Percentiles rank a stretch among this genome's conserved stretches.
Conservation (phyloP, 176 grass and related monocot species). For the Pontederia paniculata region DNA sequence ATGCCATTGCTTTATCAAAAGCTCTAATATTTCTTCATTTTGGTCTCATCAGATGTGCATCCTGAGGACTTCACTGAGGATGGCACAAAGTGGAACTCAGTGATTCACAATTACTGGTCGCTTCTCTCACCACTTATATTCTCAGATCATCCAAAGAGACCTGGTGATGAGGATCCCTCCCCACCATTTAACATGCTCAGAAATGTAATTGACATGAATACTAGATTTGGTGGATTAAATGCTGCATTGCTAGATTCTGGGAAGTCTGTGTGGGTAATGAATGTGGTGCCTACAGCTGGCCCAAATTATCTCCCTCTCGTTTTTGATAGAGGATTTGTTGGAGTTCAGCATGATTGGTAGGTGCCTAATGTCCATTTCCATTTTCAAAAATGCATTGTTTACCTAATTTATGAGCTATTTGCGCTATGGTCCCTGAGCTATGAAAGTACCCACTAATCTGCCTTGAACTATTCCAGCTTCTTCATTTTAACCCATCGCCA, state of each 20-base stretch:
- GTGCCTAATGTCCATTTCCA: not conserved
- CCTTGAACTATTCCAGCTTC: too few species aligned
- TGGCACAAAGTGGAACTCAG: slow-evolving; percentile 60
- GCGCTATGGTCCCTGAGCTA: too few species aligned
- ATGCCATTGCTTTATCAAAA: slow-evolving; percentile 15
- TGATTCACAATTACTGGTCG: slow-evolving; percentile 89
- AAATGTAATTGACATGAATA: slow-evolving; percentile 98
- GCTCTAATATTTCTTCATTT: slow-evolving; percentile 15
- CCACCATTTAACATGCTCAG: slow-evolving; percentile 99
- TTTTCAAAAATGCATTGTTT: too few species aligned
- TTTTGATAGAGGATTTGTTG: slow-evolving; percentile 88
- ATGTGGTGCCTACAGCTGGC: slow-evolving; percentile 72
- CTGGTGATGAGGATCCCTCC: slow-evolving; percentile 87
- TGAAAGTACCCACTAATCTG: too few species aligned
- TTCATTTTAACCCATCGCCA: too few species aligned
- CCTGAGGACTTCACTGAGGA: slow-evolving; percentile 68
- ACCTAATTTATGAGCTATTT: too few species aligned
- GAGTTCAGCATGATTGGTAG: slow-evolving; percentile 97
- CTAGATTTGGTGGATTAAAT: slow-evolving; percentile 91
- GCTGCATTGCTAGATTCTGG: slow-evolving; percentile 72
- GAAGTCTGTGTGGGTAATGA: slow-evolving; percentile 98
- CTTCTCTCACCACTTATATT: slow-evolving; percentile 94
- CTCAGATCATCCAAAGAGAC: slow-evolving; percentile 99
- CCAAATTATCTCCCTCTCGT: slow-evolving; percentile 68
- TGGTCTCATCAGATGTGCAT: slow-evolving; percentile 38